Conservation (phyloP, 345 rosid species). For the Leavenworthia alabamica region DNA sequence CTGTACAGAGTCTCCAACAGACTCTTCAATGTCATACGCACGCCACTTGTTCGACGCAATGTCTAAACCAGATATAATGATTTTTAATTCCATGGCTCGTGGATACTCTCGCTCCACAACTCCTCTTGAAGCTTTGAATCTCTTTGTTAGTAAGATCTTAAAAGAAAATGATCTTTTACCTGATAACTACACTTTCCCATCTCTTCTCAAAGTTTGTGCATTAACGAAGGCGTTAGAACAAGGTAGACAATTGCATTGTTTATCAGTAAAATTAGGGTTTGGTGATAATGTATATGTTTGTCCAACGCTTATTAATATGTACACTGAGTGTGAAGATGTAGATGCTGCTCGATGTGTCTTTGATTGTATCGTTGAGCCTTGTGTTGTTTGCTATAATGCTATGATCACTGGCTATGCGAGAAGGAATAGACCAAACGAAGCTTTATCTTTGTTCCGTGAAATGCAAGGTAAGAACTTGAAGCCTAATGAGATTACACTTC, state of each 20-base stretch:
- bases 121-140: conserved; percentile 37
- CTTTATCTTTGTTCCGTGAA: conserved; percentile 60
- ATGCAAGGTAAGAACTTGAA: conserved; percentile 50
- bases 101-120: conserved; percentile 49
- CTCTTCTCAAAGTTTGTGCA: conserved; percentile 56
- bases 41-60: conserved; percentile 51
- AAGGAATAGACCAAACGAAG: conserved; percentile 64
- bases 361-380: conserved; percentile 46
- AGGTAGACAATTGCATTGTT: conserved; percentile 58
- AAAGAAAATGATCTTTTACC: conserved; percentile 37
- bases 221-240: conserved; percentile 42
- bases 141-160: conserved; percentile 46
- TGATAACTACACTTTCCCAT: conserved; percentile 63
- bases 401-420: conserved; percentile 63
- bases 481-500: conserved; percentile 70
- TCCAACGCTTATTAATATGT: conserved; percentile 68
- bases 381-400: conserved; percentile 69
- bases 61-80: conserved; percentile 45
- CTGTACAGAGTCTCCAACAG: conserved; percentile 43
- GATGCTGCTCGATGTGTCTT: conserved; percentile 56
- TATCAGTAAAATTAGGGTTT: conserved; percentile 49
- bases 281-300: conserved; percentile 42
- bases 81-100: conserved; percentile 61
- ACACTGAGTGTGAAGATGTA: conserved; percentile 57
- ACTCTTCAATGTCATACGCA: conserved; percentile 44